Percentiles rank a stretch among this genome's conserved stretches.
These are phyloP conservation scores for Melocanna baccifera DNA, from an alignment of 176 grass and related monocot species.

Conservation along the genomic window DNA sequence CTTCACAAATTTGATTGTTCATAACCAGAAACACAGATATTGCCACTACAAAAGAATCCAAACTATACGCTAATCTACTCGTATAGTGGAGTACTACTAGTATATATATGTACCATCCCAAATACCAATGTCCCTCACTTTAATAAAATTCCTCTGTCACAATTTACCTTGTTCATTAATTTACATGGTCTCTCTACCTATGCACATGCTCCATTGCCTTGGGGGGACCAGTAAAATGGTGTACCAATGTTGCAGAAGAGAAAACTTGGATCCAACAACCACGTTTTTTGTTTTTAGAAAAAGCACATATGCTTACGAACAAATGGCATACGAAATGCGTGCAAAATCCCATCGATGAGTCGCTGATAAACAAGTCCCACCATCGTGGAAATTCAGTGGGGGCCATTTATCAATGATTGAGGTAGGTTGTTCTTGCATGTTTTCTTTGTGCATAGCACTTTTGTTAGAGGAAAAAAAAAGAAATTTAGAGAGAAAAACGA, in stretches of 20 bases:
- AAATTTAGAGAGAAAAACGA: neutral
- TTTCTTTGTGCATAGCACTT: neutral
- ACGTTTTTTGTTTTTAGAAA: neutral
- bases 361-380: neutral
- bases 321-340: neutral
- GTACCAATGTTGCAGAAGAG: neutral
- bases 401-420: neutral
- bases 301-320: neutral
- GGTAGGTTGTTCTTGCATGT: neutral
- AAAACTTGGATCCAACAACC: conserved; percentile 41
- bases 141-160: conserved; percentile 1
- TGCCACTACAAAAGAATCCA: neutral
- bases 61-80: neutral
- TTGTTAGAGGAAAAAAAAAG: neutral
- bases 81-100: neutral
- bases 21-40: neutral
- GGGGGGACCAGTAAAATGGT: conserved; percentile 29
- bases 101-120: neutral
- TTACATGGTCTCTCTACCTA: neutral
- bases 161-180: conserved; percentile 25
- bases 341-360: neutral
- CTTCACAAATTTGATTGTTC: neutral
- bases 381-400: neutral
- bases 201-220: conserved; percentile 9
- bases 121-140: conserved; percentile 6